phyloP scores from a whole-genome alignment of 768 basidiomycete genomes.

The Amanita rubescens region DNA sequence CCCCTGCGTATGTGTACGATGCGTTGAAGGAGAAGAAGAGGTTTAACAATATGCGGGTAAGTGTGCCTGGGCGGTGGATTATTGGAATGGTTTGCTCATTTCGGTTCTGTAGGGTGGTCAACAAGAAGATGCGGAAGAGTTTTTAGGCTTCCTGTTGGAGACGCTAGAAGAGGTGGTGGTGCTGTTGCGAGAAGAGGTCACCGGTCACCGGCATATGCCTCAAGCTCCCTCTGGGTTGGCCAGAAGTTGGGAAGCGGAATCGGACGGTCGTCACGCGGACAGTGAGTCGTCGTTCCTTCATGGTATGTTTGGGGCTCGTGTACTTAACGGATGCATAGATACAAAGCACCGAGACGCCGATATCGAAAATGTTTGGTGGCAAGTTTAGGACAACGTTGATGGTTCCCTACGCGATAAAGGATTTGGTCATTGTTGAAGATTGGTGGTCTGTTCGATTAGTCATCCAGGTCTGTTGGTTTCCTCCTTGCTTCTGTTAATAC shows the following conservation, averaged over 20 bases:
- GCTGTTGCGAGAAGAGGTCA: conserved; percentile 48
- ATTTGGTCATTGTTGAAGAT: conserved; percentile 85
- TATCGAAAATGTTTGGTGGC: conserved; percentile 90
- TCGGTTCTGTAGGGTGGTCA: conserved; percentile 58
- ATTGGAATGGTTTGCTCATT: neutral
- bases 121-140: conserved; percentile 98
- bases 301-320: neutral
- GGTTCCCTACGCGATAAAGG: conserved; percentile 67
- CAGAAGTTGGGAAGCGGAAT: conserved; percentile 90
- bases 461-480: conserved; percentile 31
- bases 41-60: conserved; percentile 87
- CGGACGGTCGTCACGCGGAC: conserved; percentile 72
- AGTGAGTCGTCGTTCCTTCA: conserved; percentile 39
- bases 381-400: conserved; percentile 81
- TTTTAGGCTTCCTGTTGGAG: conserved; percentile 94
- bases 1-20: conserved; percentile 78
- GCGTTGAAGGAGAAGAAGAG: conserved; percentile 90
- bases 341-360: conserved; percentile 76
- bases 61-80: too few relatives aligned
- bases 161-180: conserved; percentile 90
- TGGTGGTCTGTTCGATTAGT: conserved; percentile 87
- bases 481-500: too few relatives aligned
- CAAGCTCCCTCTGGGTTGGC: conserved; percentile 39
- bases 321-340: conserved; percentile 34
- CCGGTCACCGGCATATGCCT: conserved; percentile 25